Evolutionary conservation across 2,329 filamentous ascomycete genomes (phyloP).

Genomic region (Colletotrichum echinochloae): DNA sequence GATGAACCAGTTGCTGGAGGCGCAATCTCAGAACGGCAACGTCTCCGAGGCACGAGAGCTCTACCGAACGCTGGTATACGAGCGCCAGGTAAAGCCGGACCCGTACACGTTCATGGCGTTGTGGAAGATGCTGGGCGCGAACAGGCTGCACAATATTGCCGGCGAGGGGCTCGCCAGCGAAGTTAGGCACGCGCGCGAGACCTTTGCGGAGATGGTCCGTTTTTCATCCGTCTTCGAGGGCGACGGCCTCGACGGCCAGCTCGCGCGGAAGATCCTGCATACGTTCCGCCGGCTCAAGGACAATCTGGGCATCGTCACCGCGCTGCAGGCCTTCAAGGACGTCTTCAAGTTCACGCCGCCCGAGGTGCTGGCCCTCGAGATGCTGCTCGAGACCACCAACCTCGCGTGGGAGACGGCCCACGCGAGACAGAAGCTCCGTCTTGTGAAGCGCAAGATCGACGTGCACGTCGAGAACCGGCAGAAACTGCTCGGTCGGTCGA

Average conservation of each 20-base stretch:
- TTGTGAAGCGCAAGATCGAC: conserved; percentile 58
- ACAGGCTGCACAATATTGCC: conserved; percentile 57
- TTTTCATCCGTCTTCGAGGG: conserved; percentile 59
- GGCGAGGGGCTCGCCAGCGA: conserved; percentile 48
- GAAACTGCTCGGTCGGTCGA: conserved; percentile 44
- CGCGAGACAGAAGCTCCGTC: conserved; percentile 56
- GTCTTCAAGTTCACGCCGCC: conserved; percentile 58
- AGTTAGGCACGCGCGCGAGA: conserved; percentile 51
- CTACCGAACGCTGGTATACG: conserved; percentile 65
- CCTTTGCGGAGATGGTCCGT: conserved; percentile 64
- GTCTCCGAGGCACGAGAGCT: conserved; percentile 65
- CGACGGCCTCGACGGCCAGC: conserved; percentile 58
- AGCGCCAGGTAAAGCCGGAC: conserved; percentile 68
- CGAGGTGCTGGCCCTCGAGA: conserved; percentile 60
- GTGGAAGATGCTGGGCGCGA: conserved; percentile 70
- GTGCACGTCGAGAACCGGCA: conserved; percentile 42
- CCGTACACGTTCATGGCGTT: conserved; percentile 76
- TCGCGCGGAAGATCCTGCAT: conserved; percentile 63
- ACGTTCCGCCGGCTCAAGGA: conserved; percentile 62
- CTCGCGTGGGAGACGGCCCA: conserved; percentile 56
- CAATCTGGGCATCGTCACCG: conserved; percentile 58
- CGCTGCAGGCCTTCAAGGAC: conserved; percentile 57
- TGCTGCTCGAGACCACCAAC: conserved; percentile 59
- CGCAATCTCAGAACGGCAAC: conserved; percentile 71
- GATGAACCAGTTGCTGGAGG: conserved; percentile 82